Base-by-base conservation (phyloP, 177 flowering plant genomes). In the Telopea speciosissima region DNA sequence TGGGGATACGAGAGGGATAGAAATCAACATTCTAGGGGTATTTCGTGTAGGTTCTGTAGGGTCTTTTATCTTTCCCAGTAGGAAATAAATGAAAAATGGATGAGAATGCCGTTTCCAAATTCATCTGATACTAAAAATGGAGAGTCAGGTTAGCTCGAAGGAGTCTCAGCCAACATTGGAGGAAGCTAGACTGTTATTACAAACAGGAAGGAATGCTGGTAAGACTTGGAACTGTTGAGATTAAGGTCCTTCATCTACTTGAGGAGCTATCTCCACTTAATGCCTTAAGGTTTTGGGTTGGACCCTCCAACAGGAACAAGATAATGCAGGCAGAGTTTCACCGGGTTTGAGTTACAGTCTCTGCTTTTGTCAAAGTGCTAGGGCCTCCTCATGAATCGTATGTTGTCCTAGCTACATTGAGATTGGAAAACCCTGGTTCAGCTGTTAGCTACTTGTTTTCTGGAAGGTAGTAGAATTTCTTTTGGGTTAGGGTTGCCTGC, bases 121-220 rank as follows among this genome's bases (percentile, higher is more conserved):
- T 49, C 17, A 49, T 49, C 16, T 11, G 54, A 49, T 49, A 49
- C 19, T n/a, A n/a, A n/a, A n/a, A n/a, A n/a, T n/a, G 75, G 81
- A 23, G 85, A 79, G 13, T 68, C 82, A 5, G 79, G 68, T 72
- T 13, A 62, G 45, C 65, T 16, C 66, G 70, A 74, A 70, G 90
- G 81, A 65, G 68, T 76, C 26, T 56, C 75, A 54, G 60, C 77
- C 19, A 73, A 58, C 28, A 36, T 81, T 49, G 82, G 77, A 19
- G 81, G 80, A 42, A 75, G 68, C 36, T 87, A 83, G 83, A 97
- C 89, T 67, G 85, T 88, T 44, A 70, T 87, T 64, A 82, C 89
- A 23, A 85, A 88, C 77, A 88, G 97, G 24, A 89, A 75, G 24
- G 83, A 90, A 67, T 68, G 79, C 71, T 94, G 98, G 97, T 95